Evolutionary conservation across 2,329 filamentous ascomycete species (phyloP), one percentile per base, ranked within the genome.

Genomic region (Botrytis fragariae): DNA sequence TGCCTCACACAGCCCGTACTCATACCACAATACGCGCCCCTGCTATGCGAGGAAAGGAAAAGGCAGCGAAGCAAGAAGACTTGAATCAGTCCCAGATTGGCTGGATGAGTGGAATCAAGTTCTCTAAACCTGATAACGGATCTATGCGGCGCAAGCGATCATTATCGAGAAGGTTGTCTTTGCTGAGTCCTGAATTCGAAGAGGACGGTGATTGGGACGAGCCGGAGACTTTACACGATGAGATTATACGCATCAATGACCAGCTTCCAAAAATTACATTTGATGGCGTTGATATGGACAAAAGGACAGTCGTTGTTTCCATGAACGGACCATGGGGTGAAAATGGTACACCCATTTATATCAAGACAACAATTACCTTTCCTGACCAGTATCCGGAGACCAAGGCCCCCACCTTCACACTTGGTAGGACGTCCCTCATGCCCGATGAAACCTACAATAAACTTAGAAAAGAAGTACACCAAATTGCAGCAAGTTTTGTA

Each of bases 71-170:
- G 69, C 62, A 71, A 35, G 82, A 84, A n/a, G 81, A 82, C 22
- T 77, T 79, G 63, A 82, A 77, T 42, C 89, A 90, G 76, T 88
- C 77, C 35, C 89, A 91, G 75, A 89, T 92, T 72, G 88, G 87
- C 22, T 92, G 90, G 90, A 91, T 92, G 87, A 90, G 89, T 78
- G 89, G 90, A 8, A 89, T 92, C 74, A 90, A 87, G 45, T 89
- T 91, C 84, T 89, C 85, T 20, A 80, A 79, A 61, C 77, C 75
- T 59, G 76, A 79, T 9, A 77, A 74, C 63, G 57, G 71, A 7
- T 68, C 72, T n/a, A 62, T 64, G 5, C 71, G 71, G 22, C 75
- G 74, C 35, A 78, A 79, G 62, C 74, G 76, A 44, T 72, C 76
- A 35, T 45, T 71, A n/a, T 77, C 78, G 12, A 78, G 80, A 69